Evolutionary conservation across 441 rosid species (phyloP).

Genomic region (Breynia disticha): DNA sequence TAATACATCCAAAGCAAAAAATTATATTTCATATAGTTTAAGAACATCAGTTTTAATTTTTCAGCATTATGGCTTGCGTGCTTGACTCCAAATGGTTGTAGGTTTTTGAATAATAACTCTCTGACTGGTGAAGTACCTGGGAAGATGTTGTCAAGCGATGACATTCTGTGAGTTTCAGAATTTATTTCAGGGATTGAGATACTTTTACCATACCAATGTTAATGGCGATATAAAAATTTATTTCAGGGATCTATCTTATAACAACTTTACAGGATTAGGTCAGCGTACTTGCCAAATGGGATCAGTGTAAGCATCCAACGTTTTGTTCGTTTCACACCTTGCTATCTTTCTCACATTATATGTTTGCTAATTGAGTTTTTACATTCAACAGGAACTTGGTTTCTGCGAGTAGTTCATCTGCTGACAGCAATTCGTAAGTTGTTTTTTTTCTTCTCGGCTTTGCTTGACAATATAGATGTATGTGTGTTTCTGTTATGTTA

Average conservation of each 20-base stretch:
- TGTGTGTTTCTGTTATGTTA: no score
- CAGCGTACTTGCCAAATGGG: constrained; percentile 29
- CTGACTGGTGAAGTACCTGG: constrained; percentile 47
- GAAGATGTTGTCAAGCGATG: constrained; percentile 23
- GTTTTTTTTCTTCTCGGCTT: background rate
- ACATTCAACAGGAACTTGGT: constrained; percentile 47
- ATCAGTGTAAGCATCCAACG: constrained; percentile 34
- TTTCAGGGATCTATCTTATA: constrained; percentile 82
- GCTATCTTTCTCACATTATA: background rate
- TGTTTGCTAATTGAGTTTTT: constrained; percentile 1
- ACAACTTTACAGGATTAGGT: constrained; percentile 51
- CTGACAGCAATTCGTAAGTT: constrained; percentile 46
- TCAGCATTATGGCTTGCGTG: background rate
- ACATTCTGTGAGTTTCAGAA: constrained; percentile 26
- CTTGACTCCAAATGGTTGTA: constrained; percentile 15
- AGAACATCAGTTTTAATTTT: background rate
- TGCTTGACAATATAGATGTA: background rate
- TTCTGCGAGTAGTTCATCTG: constrained; percentile 42
- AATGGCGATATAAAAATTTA: background rate
- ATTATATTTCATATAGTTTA: background rate
- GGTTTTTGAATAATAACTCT: constrained; percentile 70
- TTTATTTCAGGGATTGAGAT: no score
- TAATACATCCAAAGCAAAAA: background rate
- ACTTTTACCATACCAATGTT: background rate
- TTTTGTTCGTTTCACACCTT: background rate